Conservation (phyloP, 1,284 basidiomycete species). For the Naganishia liquefaciens region DNA sequence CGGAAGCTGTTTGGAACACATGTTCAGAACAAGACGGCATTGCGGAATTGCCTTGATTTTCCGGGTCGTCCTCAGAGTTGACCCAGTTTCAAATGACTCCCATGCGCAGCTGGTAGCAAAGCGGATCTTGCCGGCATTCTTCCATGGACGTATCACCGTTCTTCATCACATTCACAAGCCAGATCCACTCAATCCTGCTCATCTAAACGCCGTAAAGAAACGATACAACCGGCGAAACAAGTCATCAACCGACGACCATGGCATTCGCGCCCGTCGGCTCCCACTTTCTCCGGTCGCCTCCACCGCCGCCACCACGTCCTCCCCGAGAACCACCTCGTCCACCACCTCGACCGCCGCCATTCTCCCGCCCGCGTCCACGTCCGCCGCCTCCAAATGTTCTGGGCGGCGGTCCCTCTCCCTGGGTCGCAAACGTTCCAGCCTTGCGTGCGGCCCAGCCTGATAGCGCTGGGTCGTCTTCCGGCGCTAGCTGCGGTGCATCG, state of each 20-base stretch:
- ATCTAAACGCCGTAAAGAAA: not conserved
- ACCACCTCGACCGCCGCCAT: conserved; percentile 16
- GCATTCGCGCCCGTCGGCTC: conserved; percentile 53
- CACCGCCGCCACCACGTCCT: conserved; percentile 26
- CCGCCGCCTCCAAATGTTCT: conserved; percentile 22
- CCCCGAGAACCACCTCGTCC: conserved; percentile 18
- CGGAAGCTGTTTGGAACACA: conserved; percentile 2
- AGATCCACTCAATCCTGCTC: too few relatives aligned
- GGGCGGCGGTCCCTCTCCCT: conserved; percentile 5
- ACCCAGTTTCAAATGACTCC: too few relatives aligned
- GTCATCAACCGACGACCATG: conserved; percentile 40
- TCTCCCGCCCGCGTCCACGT: conserved; percentile 32
- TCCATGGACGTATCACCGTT: too few relatives aligned
- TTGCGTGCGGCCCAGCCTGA: conserved; percentile 34
- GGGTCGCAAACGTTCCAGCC: conserved; percentile 29
- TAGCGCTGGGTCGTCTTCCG: conserved; percentile 9
- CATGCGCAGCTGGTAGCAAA: too few relatives aligned
- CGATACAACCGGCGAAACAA: not conserved
- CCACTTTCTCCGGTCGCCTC: conserved; percentile 44
- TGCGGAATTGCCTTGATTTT: too few relatives aligned
- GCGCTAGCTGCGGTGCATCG: not conserved
- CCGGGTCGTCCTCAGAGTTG: too few relatives aligned
- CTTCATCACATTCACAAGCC: too few relatives aligned
- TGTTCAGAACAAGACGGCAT: not conserved
- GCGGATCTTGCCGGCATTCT: too few relatives aligned